Base-by-base conservation (phyloP, 2,329 filamentous ascomycete species). In the Phialocephala subalpina region DNA sequence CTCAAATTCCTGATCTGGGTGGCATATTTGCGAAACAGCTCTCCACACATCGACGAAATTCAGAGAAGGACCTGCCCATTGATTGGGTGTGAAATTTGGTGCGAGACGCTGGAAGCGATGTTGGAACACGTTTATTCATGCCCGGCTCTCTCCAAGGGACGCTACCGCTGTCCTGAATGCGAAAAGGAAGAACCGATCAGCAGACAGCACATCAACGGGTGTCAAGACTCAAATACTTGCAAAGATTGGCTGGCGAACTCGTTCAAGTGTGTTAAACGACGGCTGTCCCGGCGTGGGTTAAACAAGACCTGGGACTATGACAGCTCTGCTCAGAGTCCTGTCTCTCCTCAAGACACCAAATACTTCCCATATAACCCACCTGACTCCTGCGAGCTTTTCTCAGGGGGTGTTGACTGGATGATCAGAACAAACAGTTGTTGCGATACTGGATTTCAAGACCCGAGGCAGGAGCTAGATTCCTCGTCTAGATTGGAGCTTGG, bases 61-160 rank as follows among this genome's bases (percentile, higher is more conserved):
- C 20, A 55, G 22, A 25, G 27, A 33, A 25, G 52, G 20, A 55
- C 3, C 18, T 55, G 52, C 52, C 52, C 52, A 16, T 55, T 55
- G 52, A 33, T 29, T 4, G 52, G 3, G 14, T 55, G 52, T 22
- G 52, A 55, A n/a, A 12, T 33, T 55, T 33, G 25, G 12, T 55
- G 27, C 52, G 52, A 55, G 7, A 55, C 52, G 7, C 52, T 20
- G 5, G 52, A 33, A 7, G 20, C 52, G 18, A 55, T 55, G 52
- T 33, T 55, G 27, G 22, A 55, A 3, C 52, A 55, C 20, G 25
- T 55, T 29, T 55, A 55, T 55, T 29, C 52, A 29, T 55, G 52
- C 52, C 52, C 2, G 16, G 25, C 16, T 11, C 35, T 55, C 25
- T 25, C 52, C 27, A 55, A 33, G 12, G 52, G 52, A 55, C 35